These are phyloP conservation scores for Draba incana DNA, from an alignment of 345 rosid genomes.

Conservation along the genomic window DNA sequence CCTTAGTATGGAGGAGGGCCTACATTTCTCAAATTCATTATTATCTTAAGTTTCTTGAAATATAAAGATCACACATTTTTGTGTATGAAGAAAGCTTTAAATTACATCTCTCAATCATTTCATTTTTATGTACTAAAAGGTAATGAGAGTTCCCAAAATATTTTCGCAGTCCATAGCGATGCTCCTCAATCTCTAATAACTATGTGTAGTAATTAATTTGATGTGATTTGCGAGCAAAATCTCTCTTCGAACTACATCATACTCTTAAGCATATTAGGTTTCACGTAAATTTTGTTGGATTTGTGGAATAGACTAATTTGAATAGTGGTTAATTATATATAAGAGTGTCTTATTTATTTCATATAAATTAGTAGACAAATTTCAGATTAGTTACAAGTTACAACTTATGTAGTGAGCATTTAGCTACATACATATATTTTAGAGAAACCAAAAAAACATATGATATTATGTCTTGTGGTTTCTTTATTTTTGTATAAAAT, in stretches of 20 bases:
- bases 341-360: constrained; percentile 17
- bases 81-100: constrained; percentile 24
- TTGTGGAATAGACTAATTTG: background rate
- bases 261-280: constrained; percentile 5
- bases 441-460: constrained; percentile 23
- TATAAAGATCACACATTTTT: constrained; percentile 28
- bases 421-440: constrained; percentile 29
- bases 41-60: constrained; percentile 19
- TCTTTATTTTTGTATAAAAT: constrained; percentile 40
- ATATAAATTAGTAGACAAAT: constrained; percentile 26
- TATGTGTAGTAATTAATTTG: background rate
- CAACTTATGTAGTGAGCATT: constrained; percentile 38
- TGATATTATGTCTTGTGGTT: constrained; percentile 29
- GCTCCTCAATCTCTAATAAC: background rate
- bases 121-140: constrained; percentile 33
- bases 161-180: constrained; percentile 12
- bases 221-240: constrained; percentile 33
- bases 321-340: background rate
- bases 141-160: constrained; percentile 11
- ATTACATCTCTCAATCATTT: constrained; percentile 10
- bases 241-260: background rate
- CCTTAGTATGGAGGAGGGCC: constrained; percentile 30
- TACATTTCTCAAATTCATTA: constrained; percentile 34
- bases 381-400: constrained; percentile 42
- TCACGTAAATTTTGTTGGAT: background rate